Evolutionary conservation across 495 filamentous ascomycete genomes (phyloP).

Genomic region (Tirmania nivea): DNA sequence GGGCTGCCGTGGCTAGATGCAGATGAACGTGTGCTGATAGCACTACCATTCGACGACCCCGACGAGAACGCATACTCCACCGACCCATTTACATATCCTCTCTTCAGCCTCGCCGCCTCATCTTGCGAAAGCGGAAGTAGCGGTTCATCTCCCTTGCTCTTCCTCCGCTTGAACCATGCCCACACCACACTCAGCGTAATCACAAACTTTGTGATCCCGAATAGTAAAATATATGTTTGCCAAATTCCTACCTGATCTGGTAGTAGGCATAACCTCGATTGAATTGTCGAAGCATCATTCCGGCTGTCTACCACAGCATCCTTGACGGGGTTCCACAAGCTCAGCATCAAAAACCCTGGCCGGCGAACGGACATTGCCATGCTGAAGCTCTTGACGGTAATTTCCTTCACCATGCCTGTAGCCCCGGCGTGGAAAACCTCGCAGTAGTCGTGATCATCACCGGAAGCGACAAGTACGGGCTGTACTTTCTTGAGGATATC

Average conservation of each 20-base stretch:
- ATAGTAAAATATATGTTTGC: conserved; percentile 46
- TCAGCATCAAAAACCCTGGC: conserved; percentile 73
- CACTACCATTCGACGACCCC: background rate
- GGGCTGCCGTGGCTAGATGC: conserved; percentile 3
- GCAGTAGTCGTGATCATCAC: conserved; percentile 98
- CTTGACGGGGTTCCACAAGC: conserved; percentile 77
- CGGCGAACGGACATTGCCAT: conserved; percentile 93
- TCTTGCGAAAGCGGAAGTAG: conserved; percentile 7
- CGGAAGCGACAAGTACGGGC: conserved; percentile 65
- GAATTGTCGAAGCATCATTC: conserved; percentile 33
- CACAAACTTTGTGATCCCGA: conserved; percentile 27
- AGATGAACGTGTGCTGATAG: background rate
- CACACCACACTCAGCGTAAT: conserved; percentile 26
- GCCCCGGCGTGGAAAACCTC: conserved; percentile 53
- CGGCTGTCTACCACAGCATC: background rate
- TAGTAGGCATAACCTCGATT: conserved; percentile 77
- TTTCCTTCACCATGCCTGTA: conserved; percentile 48
- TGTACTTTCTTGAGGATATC: conserved; percentile 49
- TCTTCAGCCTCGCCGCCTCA: conserved; percentile 2
- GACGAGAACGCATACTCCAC: background rate
- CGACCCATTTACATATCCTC: background rate
- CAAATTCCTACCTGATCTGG: conserved; percentile 72
- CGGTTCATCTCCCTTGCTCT: conserved; percentile 1
- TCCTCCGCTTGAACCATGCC: conserved; percentile 5
- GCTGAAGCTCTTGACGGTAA: conserved; percentile 80